phyloP scores from a whole-genome alignment of 2,329 filamentous ascomycete genomes.

The Aspergillus pseudonomiae region DNA sequence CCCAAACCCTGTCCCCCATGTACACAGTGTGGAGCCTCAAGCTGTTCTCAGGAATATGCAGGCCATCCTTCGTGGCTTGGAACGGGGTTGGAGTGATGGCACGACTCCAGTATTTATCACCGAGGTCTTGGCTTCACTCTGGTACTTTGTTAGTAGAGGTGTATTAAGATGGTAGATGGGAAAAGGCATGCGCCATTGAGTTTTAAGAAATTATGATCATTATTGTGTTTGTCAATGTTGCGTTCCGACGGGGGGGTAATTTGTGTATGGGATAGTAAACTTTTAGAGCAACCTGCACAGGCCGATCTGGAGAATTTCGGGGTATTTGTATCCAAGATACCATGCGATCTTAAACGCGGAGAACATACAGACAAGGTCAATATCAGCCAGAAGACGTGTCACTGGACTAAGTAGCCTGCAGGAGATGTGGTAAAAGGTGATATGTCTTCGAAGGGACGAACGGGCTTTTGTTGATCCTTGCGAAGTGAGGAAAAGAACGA shows the following conservation, averaged over 20 bases:
- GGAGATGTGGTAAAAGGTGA: neutral
- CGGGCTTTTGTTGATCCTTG: too few relatives aligned
- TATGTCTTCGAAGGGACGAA: too few relatives aligned
- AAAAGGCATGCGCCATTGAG: neutral
- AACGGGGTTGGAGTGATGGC: neutral
- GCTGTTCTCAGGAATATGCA: neutral
- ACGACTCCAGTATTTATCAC: too few relatives aligned
- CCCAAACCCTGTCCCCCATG: neutral
- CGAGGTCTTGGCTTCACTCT: too few relatives aligned
- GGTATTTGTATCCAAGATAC: neutral
- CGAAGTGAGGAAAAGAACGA: too few relatives aligned
- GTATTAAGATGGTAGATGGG: neutral
- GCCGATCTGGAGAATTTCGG: neutral
- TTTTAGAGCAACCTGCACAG: neutral
- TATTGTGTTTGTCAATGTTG: neutral
- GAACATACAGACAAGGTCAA: neutral
- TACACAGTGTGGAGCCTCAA: neutral
- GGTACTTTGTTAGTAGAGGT: neutral
- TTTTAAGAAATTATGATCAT: rapidly evolving
- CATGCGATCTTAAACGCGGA: neutral
- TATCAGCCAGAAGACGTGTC: neutral
- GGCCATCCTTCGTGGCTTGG: neutral
- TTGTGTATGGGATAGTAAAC: neutral
- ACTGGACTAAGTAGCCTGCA: too few relatives aligned
- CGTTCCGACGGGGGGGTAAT: too few relatives aligned